phyloP scores from a whole-genome alignment of 2,329 filamentous ascomycete species.

The Talaromyces sp. region DNA sequence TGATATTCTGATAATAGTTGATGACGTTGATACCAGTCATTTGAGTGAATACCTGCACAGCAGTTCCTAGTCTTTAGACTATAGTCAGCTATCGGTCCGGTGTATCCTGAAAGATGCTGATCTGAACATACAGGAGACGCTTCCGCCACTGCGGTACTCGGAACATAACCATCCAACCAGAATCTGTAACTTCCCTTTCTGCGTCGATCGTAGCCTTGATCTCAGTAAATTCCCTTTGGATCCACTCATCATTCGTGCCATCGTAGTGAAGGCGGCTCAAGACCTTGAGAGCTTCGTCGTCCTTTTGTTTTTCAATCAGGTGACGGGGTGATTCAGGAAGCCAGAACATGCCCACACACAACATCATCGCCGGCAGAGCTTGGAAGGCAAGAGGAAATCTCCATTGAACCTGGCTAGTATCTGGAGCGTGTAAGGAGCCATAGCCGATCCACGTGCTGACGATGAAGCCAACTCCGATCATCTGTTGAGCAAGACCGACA shows the following conservation, averaged over 20 bases:
- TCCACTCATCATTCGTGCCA: not conserved
- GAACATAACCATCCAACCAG: not conserved
- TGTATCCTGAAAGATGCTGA: not conserved
- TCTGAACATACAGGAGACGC: not conserved
- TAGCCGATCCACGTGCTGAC: slow-evolving; percentile 52
- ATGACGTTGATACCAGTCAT: slow-evolving; percentile 46
- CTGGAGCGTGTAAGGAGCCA: slow-evolving; percentile 40
- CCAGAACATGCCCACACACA: slow-evolving; percentile 31
- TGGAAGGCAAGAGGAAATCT: slow-evolving; percentile 35
- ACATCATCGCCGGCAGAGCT: slow-evolving; percentile 35
- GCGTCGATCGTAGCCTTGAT: not conserved
- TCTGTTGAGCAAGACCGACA: slow-evolving; percentile 44
- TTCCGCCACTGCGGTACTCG: not conserved
- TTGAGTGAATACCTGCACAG: slow-evolving; percentile 65
- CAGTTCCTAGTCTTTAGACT: slow-evolving; percentile 49
- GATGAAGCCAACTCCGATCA: slow-evolving; percentile 45
- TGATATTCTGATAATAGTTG: slow-evolving; percentile 42
- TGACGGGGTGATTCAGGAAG: not conserved
- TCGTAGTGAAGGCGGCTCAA: not conserved
- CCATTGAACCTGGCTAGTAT: slow-evolving; percentile 34
- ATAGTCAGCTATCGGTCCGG: not conserved
- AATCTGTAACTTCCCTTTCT: not conserved
- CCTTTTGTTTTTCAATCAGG: not conserved
- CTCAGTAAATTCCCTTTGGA: not conserved
- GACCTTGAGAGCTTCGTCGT: not conserved